Percentiles rank a stretch among this genome's conserved stretches.
phyloP scores from a whole-genome alignment of 768 basidiomycete genomes.

The Tricholoma matsutake region DNA sequence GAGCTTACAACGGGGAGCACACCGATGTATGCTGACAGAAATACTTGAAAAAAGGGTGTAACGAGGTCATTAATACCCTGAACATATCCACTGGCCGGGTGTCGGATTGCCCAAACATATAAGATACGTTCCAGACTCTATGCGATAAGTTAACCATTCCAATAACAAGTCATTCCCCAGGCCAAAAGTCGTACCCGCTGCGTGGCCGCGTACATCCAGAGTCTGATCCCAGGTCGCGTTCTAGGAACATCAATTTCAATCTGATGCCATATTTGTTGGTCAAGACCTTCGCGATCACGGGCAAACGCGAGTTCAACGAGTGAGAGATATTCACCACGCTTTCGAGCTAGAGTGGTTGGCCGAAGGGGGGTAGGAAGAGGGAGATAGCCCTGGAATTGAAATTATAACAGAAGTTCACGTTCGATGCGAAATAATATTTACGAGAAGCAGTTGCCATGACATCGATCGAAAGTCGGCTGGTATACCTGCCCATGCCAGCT shows the following conservation, averaged over 20 bases:
- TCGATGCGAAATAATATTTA: constrained; percentile 36
- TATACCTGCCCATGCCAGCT: constrained; percentile 93
- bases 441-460: constrained; percentile 92
- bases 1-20: constrained; percentile 17
- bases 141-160: constrained; percentile 16
- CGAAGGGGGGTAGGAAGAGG: constrained; percentile 81
- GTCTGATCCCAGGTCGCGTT: constrained; percentile 83
- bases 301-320: constrained; percentile 89
- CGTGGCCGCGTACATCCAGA: constrained; percentile 90
- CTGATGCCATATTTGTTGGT: constrained; percentile 99
- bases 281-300: constrained; percentile 78
- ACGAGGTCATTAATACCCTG: constrained; percentile 99
- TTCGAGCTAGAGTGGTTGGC: constrained; percentile 73
- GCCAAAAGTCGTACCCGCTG: constrained; percentile 65
- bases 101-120: constrained; percentile 98
- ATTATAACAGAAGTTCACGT: constrained; percentile 2
- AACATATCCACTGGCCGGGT: constrained; percentile 97
- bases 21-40: constrained; percentile 94
- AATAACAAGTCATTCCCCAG: neutral
- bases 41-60: constrained; percentile 97
- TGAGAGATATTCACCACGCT: constrained; percentile 88
- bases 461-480: constrained; percentile 84
- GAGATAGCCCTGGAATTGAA: constrained; percentile 72
- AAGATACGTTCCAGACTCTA: constrained; percentile 92
- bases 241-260: constrained; percentile 98